Evolutionary conservation across 208 protist species (phyloP), one percentile per base, ranked within the genome.

Genomic region (Leishmania aethiopica): DNA sequence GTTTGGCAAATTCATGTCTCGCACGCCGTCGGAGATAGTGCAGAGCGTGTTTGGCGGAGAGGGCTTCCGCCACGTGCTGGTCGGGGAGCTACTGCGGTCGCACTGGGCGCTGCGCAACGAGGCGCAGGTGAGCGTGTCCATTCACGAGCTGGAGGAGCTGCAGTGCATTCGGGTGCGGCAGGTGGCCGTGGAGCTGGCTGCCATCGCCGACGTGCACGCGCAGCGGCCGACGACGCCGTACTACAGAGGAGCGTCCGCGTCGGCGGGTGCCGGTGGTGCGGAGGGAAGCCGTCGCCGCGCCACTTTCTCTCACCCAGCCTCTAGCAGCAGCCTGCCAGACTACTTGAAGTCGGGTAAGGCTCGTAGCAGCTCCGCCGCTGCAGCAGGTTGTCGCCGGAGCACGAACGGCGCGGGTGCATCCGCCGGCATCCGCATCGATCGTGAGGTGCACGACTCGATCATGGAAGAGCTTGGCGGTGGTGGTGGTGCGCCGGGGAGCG

Each of bases 31-130:
- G 82, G 89, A 96, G 80, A 93, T 97, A 75, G 86, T 97, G 78
- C 94, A 97, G 83, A 88, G 88, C 79, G 84, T 97, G 53, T 97
- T 96, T 85, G 94, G 94, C 64, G 94, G 94, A 1, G 88, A 94
- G 78, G 86, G 77, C 17, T 97, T 97, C 69, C 86, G 88, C 5
- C 87, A 89, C 8, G 66, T 87, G 32, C 70, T 97, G 11, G 55
- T 96, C 42, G 94, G 94, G 5, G 86, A 94, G 77, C 78, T 97
- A 35, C 85, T 95, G 32, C 90, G 93, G 49, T 96, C 92, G 37
- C 94, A 97, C 84, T 96, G 92, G 92, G 80, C 90, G 45, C 80
- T 97, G 67, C 92, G 92, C 35, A 90, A 92, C 84, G 93, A 97
- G 88, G 92, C 92, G 37, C 91, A 95, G 82, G 89, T 97, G 57